Conservation (phyloP, 106 monocot genomes). For the Allium fistulosum region DNA sequence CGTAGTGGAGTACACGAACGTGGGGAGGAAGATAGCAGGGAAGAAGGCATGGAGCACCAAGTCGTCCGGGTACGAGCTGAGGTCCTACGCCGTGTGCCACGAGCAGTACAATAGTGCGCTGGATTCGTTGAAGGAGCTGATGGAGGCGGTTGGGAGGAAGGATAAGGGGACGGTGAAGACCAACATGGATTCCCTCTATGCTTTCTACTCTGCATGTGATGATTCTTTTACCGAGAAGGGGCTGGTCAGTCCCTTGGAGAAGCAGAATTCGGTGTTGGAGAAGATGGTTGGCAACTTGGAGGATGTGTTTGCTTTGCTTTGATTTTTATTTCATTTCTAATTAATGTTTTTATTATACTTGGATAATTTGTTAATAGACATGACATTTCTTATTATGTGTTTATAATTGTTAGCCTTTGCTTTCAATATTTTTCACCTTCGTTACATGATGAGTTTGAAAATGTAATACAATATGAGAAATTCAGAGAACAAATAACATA, state of each 20-base stretch:
- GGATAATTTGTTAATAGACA: no score
- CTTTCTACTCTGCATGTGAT: background rate
- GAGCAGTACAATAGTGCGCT: background rate
- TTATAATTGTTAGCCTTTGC: no score
- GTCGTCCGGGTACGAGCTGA: background rate
- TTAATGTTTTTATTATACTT: background rate
- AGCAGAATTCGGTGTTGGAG: background rate
- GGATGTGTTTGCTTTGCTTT: background rate
- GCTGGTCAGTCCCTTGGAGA: background rate
- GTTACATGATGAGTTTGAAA: no score
- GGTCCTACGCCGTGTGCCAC: background rate
- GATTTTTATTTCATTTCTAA: background rate
- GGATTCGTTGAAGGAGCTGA: background rate
- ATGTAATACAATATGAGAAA: no score
- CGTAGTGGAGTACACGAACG: background rate
- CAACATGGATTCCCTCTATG: background rate
- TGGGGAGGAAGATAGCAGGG: background rate
- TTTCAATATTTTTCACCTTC: no score
- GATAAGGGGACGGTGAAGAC: background rate
- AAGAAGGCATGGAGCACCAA: background rate
- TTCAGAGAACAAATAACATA: no score
- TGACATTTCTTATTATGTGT: no score
- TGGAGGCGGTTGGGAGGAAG: background rate
- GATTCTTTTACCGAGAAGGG: background rate
- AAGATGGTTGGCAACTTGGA: background rate